phyloP scores from a whole-genome alignment of 1,284 basidiomycete genomes.

The Ganoderma lingzhi region DNA sequence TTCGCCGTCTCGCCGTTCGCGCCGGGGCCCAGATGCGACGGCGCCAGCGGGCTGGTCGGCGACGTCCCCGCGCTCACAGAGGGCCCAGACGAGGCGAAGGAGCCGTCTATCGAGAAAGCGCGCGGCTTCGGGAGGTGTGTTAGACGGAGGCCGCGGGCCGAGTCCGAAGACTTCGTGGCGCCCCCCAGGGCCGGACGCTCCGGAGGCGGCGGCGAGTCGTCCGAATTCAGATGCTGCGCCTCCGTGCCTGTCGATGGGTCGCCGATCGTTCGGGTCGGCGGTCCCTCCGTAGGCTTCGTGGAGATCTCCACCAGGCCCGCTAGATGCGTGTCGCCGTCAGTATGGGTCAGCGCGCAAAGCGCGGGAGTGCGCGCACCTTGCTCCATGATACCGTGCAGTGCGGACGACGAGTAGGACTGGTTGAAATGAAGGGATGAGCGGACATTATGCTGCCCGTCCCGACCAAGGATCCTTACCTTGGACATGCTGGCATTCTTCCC shows the following conservation, averaged over 20 bases:
- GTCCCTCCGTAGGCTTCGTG: conserved; percentile 50
- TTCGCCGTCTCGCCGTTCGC: conserved; percentile 49
- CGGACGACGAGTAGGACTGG: conserved; percentile 50
- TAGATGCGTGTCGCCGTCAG: conserved; percentile 33
- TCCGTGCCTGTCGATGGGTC: conserved; percentile 55
- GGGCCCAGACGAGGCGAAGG: conserved; percentile 30
- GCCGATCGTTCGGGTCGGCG: conserved; percentile 56
- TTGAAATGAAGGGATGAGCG: conserved; percentile 22
- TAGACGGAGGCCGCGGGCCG: conserved; percentile 29
- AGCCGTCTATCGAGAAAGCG: conserved; percentile 33
- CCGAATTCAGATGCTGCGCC: conserved; percentile 28
- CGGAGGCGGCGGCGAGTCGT: conserved; percentile 26
- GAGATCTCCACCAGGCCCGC: conserved; percentile 70
- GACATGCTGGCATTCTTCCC: conserved; percentile 12
- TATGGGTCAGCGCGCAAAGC: not conserved
- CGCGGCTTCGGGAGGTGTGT: conserved; percentile 36
- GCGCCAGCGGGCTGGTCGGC: conserved; percentile 19
- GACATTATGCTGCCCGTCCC: conserved; percentile 20
- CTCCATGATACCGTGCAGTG: conserved; percentile 73
- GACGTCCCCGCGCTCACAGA: conserved; percentile 24
- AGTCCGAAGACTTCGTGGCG: conserved; percentile 28
- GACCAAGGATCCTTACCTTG: conserved; percentile 4
- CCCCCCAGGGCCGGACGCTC: conserved; percentile 18
- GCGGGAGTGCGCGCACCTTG: conserved; percentile 54
- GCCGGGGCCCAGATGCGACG: conserved; percentile 18